phyloP scores from a whole-genome alignment of 2,329 filamentous ascomycete species.

The Trichophyton benhamiae region DNA sequence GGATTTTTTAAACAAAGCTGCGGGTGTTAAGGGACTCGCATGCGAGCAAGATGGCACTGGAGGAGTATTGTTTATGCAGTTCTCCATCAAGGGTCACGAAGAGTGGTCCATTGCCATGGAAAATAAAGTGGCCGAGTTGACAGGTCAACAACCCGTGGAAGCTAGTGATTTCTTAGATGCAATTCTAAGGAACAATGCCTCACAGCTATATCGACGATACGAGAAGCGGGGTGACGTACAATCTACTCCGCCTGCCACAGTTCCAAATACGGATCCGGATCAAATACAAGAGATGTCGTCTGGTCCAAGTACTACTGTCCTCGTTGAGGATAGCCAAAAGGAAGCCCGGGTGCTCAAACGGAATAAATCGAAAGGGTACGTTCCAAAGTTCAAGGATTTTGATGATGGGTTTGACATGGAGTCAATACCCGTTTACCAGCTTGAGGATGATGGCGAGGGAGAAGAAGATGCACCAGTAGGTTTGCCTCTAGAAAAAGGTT shows the following conservation, averaged over 20 bases:
- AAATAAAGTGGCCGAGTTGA: conserved; percentile 53
- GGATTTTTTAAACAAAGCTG: conserved; percentile 59
- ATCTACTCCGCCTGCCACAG: conserved; percentile 1
- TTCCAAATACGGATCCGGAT: conserved; percentile 7
- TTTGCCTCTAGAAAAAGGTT: background rate
- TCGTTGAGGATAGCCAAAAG: conserved; percentile 13
- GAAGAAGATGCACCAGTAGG: conserved; percentile 13
- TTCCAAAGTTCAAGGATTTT: conserved; percentile 59
- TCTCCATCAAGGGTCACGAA: conserved; percentile 46
- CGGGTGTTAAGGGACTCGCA: conserved; percentile 59
- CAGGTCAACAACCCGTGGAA: conserved; percentile 72
- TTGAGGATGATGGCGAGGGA: conserved; percentile 15
- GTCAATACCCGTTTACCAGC: conserved; percentile 26
- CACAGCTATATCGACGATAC: conserved; percentile 56
- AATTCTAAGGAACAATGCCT: conserved; percentile 69
- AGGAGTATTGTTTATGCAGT: conserved; percentile 62
- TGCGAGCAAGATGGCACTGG: conserved; percentile 54
- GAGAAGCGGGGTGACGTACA: conserved; percentile 14
- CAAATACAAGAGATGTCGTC: background rate
- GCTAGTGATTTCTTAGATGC: conserved; percentile 88
- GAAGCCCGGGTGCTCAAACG: conserved; percentile 14
- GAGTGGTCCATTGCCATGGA: conserved; percentile 61
- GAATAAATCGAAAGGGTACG: conserved; percentile 21
- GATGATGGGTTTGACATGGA: conserved; percentile 45
- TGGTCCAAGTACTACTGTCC: background rate